These are phyloP conservation scores for Verticillium nonalfalfae DNA, from an alignment of 2,329 filamentous ascomycete species.

Conservation along the genomic window DNA sequence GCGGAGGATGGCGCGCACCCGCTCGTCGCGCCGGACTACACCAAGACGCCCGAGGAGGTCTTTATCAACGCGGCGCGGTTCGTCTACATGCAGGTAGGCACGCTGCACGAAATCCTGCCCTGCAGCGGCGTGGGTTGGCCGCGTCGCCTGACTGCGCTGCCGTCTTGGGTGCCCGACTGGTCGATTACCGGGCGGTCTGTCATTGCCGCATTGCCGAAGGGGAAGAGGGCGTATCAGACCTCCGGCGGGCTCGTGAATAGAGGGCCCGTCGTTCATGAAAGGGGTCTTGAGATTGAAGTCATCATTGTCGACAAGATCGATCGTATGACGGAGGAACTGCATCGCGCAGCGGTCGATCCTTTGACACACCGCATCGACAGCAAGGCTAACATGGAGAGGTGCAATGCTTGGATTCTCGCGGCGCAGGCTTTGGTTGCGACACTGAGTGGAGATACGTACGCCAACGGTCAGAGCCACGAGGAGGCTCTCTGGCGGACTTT, in stretches of 20 bases:
- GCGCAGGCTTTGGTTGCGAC: neutral
- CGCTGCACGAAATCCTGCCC: neutral
- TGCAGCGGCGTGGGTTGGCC: neutral
- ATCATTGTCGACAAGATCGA: neutral
- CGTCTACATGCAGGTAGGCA: neutral
- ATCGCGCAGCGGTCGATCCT: neutral
- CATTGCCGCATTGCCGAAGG: neutral
- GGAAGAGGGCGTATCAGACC: neutral
- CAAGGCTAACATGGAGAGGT: neutral
- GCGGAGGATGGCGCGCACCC: neutral
- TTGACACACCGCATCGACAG: neutral
- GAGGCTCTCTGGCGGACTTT: constrained; percentile 1
- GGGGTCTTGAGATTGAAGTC: neutral
- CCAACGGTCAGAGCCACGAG: neutral
- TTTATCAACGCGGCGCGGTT: neutral
- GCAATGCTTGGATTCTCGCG: neutral
- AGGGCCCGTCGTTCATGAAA: neutral
- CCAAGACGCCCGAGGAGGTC: neutral
- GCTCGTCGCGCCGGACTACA: neutral
- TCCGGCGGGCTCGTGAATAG: neutral
- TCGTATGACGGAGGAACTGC: neutral
- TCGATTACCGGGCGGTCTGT: neutral
- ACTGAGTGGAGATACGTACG: neutral
- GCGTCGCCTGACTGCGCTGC: neutral
- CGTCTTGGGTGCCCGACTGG: constrained; percentile 1